Conservation (phyloP, 2,329 filamentous ascomycete species). For the Cercospora janseana region DNA sequence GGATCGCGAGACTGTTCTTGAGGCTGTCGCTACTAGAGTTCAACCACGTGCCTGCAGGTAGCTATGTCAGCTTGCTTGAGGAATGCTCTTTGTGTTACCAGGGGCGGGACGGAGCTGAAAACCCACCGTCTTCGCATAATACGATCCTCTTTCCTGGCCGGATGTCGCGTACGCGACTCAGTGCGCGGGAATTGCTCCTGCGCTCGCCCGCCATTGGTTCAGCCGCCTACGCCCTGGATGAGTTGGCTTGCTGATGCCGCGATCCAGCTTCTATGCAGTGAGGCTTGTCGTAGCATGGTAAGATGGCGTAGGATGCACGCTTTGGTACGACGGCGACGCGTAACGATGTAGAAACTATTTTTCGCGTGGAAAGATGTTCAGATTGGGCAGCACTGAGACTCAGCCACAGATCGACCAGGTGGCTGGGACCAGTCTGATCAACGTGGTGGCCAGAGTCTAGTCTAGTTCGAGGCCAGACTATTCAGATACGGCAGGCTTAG, state of each 20-base stretch:
- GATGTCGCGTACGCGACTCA: constrained; percentile 11
- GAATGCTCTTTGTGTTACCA: constrained; percentile 3
- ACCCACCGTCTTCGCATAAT: constrained; percentile 32
- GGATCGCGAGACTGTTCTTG: constrained; percentile 46
- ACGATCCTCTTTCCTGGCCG: constrained; percentile 29
- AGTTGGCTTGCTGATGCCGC: constrained; percentile 17
- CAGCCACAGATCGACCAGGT: constrained; percentile 9
- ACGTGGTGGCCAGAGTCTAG: too few relatives aligned
- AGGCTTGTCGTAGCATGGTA: constrained; percentile 17
- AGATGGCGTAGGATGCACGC: background rate
- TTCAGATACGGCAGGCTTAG: too few relatives aligned
- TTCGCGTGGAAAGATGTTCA: background rate
- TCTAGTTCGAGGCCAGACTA: background rate
- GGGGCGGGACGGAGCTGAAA: background rate
- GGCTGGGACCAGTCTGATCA: constrained; percentile 4
- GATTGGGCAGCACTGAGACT: constrained; percentile 10
- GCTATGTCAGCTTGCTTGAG: constrained; percentile 7
- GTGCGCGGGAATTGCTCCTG: constrained; percentile 12
- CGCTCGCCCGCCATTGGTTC: constrained; percentile 12
- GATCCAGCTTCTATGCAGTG: constrained; percentile 4
- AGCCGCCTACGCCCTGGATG: constrained; percentile 20
- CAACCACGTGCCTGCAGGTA: constrained; percentile 45
- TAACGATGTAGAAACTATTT: constrained; percentile 4
- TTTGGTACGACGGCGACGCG: background rate
- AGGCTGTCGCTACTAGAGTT: constrained; percentile 49